phyloP scores from a whole-genome alignment of 169 alveolate species.

The Plasmodium relictum region DNA sequence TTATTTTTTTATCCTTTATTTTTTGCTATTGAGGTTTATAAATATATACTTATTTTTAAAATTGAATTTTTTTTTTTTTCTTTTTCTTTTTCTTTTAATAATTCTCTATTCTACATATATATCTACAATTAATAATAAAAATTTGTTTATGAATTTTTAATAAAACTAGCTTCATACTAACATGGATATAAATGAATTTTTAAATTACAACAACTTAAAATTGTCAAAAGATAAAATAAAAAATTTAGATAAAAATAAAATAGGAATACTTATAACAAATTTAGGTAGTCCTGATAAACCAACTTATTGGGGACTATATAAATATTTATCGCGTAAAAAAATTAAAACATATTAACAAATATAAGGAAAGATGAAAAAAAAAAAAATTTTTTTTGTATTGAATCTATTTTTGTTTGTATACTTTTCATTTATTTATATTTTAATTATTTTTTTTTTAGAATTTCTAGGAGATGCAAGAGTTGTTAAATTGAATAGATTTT shows the following conservation, averaged over 20 bases:
- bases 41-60: too few relatives aligned
- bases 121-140: too few relatives aligned
- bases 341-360: slow-evolving; percentile 1
- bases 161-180: too few relatives aligned
- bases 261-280: slow-evolving; percentile 70
- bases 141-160: too few relatives aligned
- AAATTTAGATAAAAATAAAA: slow-evolving; percentile 45
- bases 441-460: slow-evolving; percentile 66
- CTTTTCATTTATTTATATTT: background rate
- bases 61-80: too few relatives aligned
- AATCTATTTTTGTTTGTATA: background rate
- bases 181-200: slow-evolving; percentile 67
- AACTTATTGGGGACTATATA: slow-evolving; percentile 62
- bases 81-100: background rate
- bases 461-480: slow-evolving; percentile 81
- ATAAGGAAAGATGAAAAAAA: slow-evolving; percentile 10
- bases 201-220: slow-evolving; percentile 53
- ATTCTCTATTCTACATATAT: too few relatives aligned
- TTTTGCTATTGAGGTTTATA: too few relatives aligned
- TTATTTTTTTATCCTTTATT: too few relatives aligned
- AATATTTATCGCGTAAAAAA: slow-evolving; percentile 55
- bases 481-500: slow-evolving; percentile 74
- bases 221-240: slow-evolving; percentile 60
- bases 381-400: background rate
- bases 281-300: slow-evolving; percentile 73